These are phyloP conservation scores for Tubosaeta brunneosetosa DNA, from an alignment of 768 basidiomycete genomes.

Conservation along the genomic window DNA sequence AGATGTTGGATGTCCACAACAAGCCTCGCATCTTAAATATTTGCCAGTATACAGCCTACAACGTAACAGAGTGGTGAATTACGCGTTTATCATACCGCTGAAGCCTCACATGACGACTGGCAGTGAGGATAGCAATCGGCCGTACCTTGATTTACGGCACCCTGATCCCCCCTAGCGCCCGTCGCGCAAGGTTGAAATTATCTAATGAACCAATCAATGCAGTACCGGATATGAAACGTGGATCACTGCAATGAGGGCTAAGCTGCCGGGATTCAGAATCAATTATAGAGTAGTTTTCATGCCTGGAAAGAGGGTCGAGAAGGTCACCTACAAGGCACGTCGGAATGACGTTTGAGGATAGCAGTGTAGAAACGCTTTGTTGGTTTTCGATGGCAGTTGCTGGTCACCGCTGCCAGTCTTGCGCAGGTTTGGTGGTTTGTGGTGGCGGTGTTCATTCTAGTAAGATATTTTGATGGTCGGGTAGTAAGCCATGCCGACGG, in stretches of 20 bases:
- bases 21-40: conserved; percentile 6
- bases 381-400: not conserved
- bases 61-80: not conserved
- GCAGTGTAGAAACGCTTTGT: not conserved
- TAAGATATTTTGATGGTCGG: not conserved
- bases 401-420: not conserved
- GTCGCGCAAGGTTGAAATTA: not conserved
- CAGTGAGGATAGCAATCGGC: not conserved
- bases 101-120: not conserved
- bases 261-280: not conserved
- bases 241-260: not conserved
- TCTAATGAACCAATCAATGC: not conserved
- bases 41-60: not conserved
- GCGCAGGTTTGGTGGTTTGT: not conserved
- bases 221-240: not conserved
- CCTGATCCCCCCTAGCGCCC: not conserved
- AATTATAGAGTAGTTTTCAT: not conserved
- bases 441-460: not conserved
- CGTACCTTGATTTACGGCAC: not conserved
- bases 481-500: not conserved
- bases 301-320: not conserved
- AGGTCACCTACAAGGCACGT: not conserved
- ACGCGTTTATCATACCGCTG: not conserved
- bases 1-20: not conserved
- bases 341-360: not conserved